Evolutionary conservation across 2,329 filamentous ascomycete genomes (phyloP).

Genomic region (Neonectria sp.): DNA sequence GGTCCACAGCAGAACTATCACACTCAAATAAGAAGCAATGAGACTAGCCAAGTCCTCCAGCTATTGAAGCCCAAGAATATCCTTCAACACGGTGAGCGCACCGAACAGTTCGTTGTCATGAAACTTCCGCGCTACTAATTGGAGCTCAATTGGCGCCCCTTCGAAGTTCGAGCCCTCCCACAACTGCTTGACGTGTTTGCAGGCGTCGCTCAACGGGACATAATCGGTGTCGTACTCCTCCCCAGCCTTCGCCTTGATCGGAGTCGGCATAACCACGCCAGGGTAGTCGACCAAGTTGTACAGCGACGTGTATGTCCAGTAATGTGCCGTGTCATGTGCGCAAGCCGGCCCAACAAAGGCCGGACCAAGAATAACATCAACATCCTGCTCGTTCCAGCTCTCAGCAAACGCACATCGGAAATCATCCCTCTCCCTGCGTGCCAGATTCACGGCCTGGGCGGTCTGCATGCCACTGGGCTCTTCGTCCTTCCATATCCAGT

Average conservation of each 20-base stretch:
- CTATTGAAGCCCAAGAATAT: slow-evolving; percentile 20
- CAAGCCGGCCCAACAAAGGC: slow-evolving; percentile 55
- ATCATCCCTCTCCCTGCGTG: slow-evolving; percentile 45
- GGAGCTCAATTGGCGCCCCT: slow-evolving; percentile 52
- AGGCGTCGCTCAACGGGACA: slow-evolving; percentile 50
- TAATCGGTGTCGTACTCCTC: slow-evolving; percentile 45
- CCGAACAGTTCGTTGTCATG: slow-evolving; percentile 55
- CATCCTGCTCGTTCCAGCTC: slow-evolving; percentile 54
- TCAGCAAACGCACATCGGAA: slow-evolving; percentile 52
- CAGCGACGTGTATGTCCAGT: slow-evolving; percentile 57
- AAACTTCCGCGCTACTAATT: slow-evolving; percentile 52
- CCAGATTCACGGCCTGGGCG: slow-evolving; percentile 32
- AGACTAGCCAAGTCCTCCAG: not conserved
- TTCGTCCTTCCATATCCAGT: slow-evolving; percentile 56
- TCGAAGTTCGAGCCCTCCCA: slow-evolving; percentile 53
- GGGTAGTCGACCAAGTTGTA: slow-evolving; percentile 58
- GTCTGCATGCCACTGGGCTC: slow-evolving; percentile 40
- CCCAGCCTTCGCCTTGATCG: slow-evolving; percentile 47
- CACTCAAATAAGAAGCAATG: not conserved
- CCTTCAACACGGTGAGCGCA: slow-evolving; percentile 43
- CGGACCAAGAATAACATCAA: slow-evolving; percentile 56
- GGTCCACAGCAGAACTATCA: not conserved
- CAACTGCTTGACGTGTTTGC: slow-evolving; percentile 48
- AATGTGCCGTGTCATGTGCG: slow-evolving; percentile 54
- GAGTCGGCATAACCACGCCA: slow-evolving; percentile 46